Evolutionary conservation across 106 monocot species (phyloP).

Genomic region (Dendrobium officinale): DNA sequence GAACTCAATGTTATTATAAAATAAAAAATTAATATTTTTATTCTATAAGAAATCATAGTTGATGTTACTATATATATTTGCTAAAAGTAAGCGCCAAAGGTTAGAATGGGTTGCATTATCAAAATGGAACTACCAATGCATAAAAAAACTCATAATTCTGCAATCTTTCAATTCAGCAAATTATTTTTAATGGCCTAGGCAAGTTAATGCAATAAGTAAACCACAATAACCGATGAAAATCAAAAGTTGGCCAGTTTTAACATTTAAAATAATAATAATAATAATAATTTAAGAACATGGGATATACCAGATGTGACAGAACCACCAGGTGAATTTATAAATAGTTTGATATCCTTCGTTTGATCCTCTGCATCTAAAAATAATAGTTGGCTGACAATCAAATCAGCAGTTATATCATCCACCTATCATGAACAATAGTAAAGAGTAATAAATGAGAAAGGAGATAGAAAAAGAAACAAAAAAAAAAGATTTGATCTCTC

Average conservation of each 20-base stretch:
- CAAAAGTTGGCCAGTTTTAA: neutral
- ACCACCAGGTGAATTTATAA: slow-evolving; percentile 99
- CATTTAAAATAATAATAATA: neutral
- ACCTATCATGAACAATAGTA: slow-evolving; percentile 35
- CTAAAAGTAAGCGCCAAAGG: neutral
- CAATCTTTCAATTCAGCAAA: neutral
- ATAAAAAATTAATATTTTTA: neutral
- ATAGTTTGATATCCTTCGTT: slow-evolving; percentile 80
- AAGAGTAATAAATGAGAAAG: neutral
- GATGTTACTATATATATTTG: neutral
- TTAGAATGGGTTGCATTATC: neutral
- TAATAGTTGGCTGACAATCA: slow-evolving; percentile 87
- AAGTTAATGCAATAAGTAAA: slow-evolving; percentile 4
- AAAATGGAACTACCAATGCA: neutral
- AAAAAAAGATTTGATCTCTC: neutral
- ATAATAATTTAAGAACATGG: neutral
- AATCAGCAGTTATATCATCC: slow-evolving; percentile 72
- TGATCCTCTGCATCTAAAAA: slow-evolving; percentile 87
- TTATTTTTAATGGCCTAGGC: neutral
- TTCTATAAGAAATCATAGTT: neutral
- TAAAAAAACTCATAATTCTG: neutral
- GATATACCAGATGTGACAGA: slow-evolving; percentile 73
- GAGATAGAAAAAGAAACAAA: neutral
- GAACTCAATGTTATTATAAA: neutral
- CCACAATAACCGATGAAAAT: neutral